Evolutionary conservation across 2,329 filamentous ascomycete genomes (phyloP).

Genomic region (Stylonectria norvegica): DNA sequence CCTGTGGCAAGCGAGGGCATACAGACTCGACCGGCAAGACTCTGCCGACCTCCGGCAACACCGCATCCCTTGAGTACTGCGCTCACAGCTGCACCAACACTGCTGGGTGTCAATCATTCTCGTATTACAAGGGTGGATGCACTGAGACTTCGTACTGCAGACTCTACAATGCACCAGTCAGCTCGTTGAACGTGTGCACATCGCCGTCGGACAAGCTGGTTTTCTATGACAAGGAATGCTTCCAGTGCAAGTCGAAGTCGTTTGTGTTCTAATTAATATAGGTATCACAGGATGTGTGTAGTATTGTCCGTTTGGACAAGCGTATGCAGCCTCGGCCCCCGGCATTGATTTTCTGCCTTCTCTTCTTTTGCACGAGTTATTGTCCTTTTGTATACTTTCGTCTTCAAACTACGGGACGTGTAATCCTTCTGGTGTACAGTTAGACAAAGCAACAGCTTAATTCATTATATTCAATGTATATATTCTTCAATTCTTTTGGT

Average conservation of each 20-base stretch:
- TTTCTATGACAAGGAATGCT: neutral
- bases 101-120: neutral
- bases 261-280: no score
- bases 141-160: neutral
- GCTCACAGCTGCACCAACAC: neutral
- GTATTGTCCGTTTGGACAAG: no score
- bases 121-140: neutral
- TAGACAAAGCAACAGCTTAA: no score
- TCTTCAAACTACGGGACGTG: no score
- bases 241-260: neutral
- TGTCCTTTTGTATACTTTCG: no score
- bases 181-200: neutral
- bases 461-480: no score
- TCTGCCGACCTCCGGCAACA: neutral
- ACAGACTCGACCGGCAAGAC: neutral
- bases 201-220: conserved; percentile 1
- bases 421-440: no score
- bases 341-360: no score
- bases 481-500: no score
- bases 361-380: no score
- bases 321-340: no score
- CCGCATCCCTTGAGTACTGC: neutral
- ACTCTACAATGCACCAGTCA: neutral
- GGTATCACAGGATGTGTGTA: no score
- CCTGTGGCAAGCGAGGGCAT: neutral